phyloP scores from a whole-genome alignment of 306 rosid genomes.

The Ormosia semicastrata region DNA sequence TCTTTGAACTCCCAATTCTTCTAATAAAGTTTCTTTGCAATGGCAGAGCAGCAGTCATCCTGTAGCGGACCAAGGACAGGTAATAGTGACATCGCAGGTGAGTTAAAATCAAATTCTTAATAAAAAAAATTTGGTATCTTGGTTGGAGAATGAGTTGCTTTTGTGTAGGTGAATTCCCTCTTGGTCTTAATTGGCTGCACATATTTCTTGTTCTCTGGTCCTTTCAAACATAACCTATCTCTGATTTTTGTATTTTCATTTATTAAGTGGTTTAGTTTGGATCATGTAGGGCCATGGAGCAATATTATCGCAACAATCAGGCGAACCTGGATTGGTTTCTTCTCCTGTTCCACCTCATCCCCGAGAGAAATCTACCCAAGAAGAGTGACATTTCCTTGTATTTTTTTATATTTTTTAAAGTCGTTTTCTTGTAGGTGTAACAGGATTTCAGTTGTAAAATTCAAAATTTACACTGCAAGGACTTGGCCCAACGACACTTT shows the following conservation, averaged over 20 bases:
- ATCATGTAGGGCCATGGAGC: conserved; percentile 43
- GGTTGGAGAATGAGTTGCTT: background rate
- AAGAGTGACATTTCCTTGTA: conserved; percentile 26
- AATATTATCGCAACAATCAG: conserved; percentile 16
- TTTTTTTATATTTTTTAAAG: background rate
- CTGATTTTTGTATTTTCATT: background rate
- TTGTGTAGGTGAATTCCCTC: background rate
- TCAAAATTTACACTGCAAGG: background rate
- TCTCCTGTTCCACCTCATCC: conserved; percentile 27
- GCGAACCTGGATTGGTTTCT: conserved; percentile 22
- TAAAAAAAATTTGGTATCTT: background rate
- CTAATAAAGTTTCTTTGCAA: background rate
- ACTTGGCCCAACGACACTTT: background rate
- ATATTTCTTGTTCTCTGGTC: background rate
- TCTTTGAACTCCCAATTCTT: background rate
- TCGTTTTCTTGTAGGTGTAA: background rate
- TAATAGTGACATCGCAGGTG: conserved; percentile 25
- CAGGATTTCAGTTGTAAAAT: conserved; percentile 6
- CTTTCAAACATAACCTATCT: background rate
- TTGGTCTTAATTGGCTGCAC: background rate
- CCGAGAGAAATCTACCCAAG: conserved; percentile 35
- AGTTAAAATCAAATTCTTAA: conserved; percentile 7
- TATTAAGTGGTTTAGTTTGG: background rate
- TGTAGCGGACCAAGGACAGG: conserved; percentile 21
- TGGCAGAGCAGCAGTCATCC: conserved; percentile 33